A percentile compares a stretch with the other conserved stretches of the same genome.
These are phyloP conservation scores for Amanita muscaria DNA, from an alignment of 768 basidiomycete species.

Conservation along the genomic window DNA sequence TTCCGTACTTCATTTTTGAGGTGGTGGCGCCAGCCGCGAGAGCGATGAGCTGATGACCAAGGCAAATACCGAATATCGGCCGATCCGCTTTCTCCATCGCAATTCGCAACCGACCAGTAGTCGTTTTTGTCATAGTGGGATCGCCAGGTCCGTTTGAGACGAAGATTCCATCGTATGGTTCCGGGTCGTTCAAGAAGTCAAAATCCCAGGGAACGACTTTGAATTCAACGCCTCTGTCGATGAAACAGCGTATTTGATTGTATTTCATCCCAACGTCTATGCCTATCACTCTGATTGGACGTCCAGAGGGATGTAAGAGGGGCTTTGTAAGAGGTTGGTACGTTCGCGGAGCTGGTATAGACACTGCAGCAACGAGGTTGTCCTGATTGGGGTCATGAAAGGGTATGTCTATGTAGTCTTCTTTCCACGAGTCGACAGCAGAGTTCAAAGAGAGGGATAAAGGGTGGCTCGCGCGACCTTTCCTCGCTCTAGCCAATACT, in stretches of 20 bases:
- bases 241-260: slow-evolving; percentile 97
- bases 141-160: slow-evolving; percentile 98
- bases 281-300: slow-evolving; percentile 76
- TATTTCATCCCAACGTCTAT: slow-evolving; percentile 99
- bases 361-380: slow-evolving; percentile 90
- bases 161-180: slow-evolving; percentile 91
- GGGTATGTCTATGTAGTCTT: slow-evolving; percentile 74
- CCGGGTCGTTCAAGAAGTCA: slow-evolving; percentile 71
- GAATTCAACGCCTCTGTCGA: slow-evolving; percentile 83
- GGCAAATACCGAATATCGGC: slow-evolving; percentile 97
- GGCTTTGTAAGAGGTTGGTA: slow-evolving; percentile 52
- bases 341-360: slow-evolving; percentile 55
- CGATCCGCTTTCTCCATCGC: slow-evolving; percentile 65
- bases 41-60: slow-evolving; percentile 95
- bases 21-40: slow-evolving; percentile 91
- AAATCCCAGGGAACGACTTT: slow-evolving; percentile 98
- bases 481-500: slow-evolving; percentile 57
- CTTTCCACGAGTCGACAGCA: slow-evolving; percentile 57
- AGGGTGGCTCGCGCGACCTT: slow-evolving; percentile 32
- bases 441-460: slow-evolving; percentile 37
- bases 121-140: slow-evolving; percentile 72
- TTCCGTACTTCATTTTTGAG: slow-evolving; percentile 99
- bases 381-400: slow-evolving; percentile 83
- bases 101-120: slow-evolving; percentile 57
- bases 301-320: slow-evolving; percentile 67